Base-by-base conservation (phyloP, 306 rosid genomes). In the Cucurbita argyrosperma region DNA sequence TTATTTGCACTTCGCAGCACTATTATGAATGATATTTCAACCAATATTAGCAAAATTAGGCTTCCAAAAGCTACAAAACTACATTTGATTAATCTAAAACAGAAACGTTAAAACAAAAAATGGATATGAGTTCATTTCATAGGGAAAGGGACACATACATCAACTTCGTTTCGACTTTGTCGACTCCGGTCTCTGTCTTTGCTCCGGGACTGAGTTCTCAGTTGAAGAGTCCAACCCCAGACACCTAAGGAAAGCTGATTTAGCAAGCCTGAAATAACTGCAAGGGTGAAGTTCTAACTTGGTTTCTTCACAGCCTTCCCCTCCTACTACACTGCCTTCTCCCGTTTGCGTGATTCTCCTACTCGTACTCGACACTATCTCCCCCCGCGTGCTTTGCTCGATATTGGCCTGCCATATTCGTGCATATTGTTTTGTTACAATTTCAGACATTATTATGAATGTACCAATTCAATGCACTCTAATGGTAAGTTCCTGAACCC, bases 201-300 rank as follows among this genome's bases (percentile, higher is more conserved):
- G 54, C 57, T 37, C 83, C 58, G 65, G 74, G 75, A 82, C 63
- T 47, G 93, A 72, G 52, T 7, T 19, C 39, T 87, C 96, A 42
- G 80, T 64, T 19, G 80, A 39, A 51, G 85, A 76, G 76, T 90
- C 96, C 39, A 93, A 71, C 8, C 98, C 98, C 23, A 93, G 53
- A 80, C 98, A 93, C 73, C 84, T 93, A 73, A 93, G 96, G 80
- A 90, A 89, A 37, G 96, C 96, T 13, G 83, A 60, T 43, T 81
- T 87, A 10, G 92, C 98, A 16, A 86, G 76, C 73, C 83, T 88
- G 61, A 90, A 82, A 84, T 81, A 89, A 73, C 83, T 56, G 77
- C 97, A 89, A 54, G 90, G 97, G 70, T 90, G 92, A 52, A 76
- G 56, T 80, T 69, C 66, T 55, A 76, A 2, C 49, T 66, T 49